Conservation (phyloP, 2,329 filamentous ascomycete genomes). For the Cladophialophora psammophila region DNA sequence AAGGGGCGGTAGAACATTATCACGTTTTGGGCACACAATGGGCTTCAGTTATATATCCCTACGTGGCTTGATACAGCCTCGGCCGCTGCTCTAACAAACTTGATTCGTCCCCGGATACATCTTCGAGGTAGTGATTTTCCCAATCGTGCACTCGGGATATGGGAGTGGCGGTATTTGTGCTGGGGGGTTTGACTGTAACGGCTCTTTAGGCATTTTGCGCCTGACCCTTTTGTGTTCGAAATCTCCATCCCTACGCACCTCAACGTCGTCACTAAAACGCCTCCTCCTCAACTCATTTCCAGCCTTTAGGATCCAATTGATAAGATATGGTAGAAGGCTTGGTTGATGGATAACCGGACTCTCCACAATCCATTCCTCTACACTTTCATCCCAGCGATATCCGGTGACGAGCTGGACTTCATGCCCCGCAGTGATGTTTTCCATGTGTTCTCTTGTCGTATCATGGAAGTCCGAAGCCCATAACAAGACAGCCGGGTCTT, state of each 20-base stretch:
- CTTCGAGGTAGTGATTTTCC: constrained; percentile 4
- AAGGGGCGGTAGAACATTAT: constrained; percentile 27
- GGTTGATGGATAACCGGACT: constrained; percentile 49
- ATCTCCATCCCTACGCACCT: constrained; percentile 21
- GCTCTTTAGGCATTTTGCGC: not conserved
- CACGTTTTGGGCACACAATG: not conserved
- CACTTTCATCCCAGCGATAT: constrained; percentile 64
- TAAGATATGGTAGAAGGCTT: not conserved
- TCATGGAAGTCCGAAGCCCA: constrained; percentile 51
- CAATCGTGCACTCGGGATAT: not conserved
- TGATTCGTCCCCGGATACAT: constrained; percentile 30
- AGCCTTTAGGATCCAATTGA: not conserved
- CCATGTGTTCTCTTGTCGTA: constrained; percentile 10
- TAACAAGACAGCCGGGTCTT: constrained; percentile 47
- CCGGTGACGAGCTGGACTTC: constrained; percentile 36
- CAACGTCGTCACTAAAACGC: constrained; percentile 6
- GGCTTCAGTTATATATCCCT: not conserved
- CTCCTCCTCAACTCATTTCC: constrained; percentile 38
- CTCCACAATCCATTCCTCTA: constrained; percentile 63
- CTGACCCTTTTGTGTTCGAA: constrained; percentile 25
- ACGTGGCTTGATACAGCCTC: not conserved
- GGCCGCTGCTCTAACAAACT: constrained; percentile 24
- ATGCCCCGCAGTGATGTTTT: constrained; percentile 23
- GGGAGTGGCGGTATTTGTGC: not conserved
- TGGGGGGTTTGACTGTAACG: not conserved